A percentile compares a stretch with the other conserved stretches of the same genome.
Evolutionary conservation across 2,329 filamentous ascomycete species (phyloP).

Genomic region (Trichoderma atrobrunneum): DNA sequence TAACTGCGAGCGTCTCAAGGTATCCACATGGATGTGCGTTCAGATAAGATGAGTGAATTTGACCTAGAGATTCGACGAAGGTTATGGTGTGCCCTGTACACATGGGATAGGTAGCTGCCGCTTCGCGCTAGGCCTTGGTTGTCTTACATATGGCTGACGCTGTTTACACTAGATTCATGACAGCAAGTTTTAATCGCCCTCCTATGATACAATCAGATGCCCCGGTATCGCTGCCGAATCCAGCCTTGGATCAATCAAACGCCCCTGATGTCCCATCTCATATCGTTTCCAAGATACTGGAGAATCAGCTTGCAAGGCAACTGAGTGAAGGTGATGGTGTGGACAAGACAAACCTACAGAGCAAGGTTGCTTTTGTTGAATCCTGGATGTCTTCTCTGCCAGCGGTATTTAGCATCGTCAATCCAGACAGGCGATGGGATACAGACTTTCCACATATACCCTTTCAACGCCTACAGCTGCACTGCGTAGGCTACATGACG

Average conservation of each 20-base stretch:
- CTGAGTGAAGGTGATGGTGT: neutral
- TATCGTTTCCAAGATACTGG: neutral
- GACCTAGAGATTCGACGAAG: constrained; percentile 2
- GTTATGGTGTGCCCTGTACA: neutral
- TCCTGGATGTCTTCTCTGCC: constrained; percentile 8
- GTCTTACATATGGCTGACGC: neutral
- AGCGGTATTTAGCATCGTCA: neutral
- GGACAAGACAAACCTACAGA: neutral
- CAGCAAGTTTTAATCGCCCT: neutral
- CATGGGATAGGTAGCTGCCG: neutral
- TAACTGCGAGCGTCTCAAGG: neutral
- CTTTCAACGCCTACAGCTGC: constrained; percentile 8
- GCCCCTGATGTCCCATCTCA: neutral
- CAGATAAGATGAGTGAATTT: neutral
- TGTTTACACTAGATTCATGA: neutral
- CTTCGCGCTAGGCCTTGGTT: neutral
- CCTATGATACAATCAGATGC: neutral
- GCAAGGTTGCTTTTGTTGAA: neutral
- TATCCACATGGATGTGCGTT: neutral
- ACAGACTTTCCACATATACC: neutral
- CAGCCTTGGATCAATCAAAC: neutral
- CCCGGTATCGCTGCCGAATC: neutral
- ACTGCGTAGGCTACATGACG: neutral
- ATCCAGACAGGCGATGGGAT: constrained; percentile 2
- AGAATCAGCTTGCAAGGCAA: constrained; percentile 7